Percentiles rank a stretch among this genome's conserved stretches.
Evolutionary conservation across 768 basidiomycete genomes (phyloP).

Genomic region (Lepiota subincarnata): DNA sequence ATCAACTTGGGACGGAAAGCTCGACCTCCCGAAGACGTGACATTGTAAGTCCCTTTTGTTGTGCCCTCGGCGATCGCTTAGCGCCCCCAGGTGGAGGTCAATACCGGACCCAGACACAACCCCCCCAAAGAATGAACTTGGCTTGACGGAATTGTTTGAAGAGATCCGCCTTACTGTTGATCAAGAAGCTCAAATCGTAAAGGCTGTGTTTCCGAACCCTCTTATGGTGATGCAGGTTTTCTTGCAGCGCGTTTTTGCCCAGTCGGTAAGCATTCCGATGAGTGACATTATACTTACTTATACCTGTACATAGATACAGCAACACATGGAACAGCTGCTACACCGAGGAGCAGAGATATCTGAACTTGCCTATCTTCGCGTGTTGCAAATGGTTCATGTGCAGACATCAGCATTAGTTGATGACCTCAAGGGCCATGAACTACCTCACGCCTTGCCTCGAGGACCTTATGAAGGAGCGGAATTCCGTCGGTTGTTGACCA

Average conservation of each 20-base stretch:
- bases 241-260: conserved; percentile 94
- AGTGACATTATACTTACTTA: background rate
- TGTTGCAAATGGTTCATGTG: conserved; percentile 82
- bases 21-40: conserved; percentile 48
- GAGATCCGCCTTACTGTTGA: conserved; percentile 91
- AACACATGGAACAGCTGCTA: conserved; percentile 89
- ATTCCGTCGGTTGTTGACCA: conserved; percentile 52
- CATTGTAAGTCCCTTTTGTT: conserved; percentile 39
- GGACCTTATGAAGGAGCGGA: conserved; percentile 62
- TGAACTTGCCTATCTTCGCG: conserved; percentile 85
- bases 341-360: conserved; percentile 72
- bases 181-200: conserved; percentile 96
- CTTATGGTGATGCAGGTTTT: conserved; percentile 97
- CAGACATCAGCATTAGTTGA: conserved; percentile 79
- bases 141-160: conserved; percentile 71
- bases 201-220: conserved; percentile 97
- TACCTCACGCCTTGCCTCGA: conserved; percentile 62
- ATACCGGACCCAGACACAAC: conserved; percentile 76
- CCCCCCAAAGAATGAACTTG: conserved; percentile 76
- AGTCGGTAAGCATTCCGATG: conserved; percentile 62
- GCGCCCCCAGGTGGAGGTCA: conserved; percentile 62
- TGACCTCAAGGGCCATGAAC: conserved; percentile 87
- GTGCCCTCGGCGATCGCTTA: background rate
- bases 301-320: conserved; percentile 70
- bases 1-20: conserved; percentile 83